Conservation (phyloP, 805 yeast genomes). For the Spathaspora gorwiae region DNA sequence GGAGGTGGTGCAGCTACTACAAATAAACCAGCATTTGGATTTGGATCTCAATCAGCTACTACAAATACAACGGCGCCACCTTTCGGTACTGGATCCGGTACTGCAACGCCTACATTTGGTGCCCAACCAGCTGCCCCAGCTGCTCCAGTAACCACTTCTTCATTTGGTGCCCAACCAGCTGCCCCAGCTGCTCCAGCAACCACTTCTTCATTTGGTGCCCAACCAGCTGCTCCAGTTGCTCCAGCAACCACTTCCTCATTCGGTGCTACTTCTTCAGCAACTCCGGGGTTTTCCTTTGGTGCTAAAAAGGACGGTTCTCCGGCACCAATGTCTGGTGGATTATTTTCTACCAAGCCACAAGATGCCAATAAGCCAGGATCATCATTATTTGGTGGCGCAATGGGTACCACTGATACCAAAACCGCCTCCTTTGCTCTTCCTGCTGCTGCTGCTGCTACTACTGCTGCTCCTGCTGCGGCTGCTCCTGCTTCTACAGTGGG, state of each 20-base stretch:
- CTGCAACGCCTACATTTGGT: slow-evolving; percentile 9
- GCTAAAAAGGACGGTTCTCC: slow-evolving; percentile 9
- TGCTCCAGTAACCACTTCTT: slow-evolving; percentile 12
- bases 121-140: slow-evolving; percentile 10
- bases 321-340: slow-evolving; percentile 9
- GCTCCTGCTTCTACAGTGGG: too few species aligned
- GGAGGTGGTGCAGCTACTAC: slow-evolving; percentile 10
- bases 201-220: slow-evolving; percentile 4
- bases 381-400: not conserved
- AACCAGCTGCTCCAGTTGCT: slow-evolving; percentile 12
- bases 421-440: slow-evolving; percentile 7
- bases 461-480: not conserved
- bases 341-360: slow-evolving; percentile 16
- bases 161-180: slow-evolving; percentile 1
- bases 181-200: slow-evolving; percentile 16
- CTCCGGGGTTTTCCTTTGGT: slow-evolving; percentile 19
- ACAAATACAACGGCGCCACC: slow-evolving; percentile 7
- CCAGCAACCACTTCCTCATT: slow-evolving; percentile 19
- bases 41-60: slow-evolving; percentile 3
- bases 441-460: slow-evolving; percentile 1
- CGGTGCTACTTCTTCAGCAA: slow-evolving; percentile 10
- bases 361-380: slow-evolving; percentile 1
- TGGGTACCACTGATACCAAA: slow-evolving; percentile 7
- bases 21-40: slow-evolving; percentile 12
- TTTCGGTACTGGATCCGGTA: slow-evolving; percentile 11